These are phyloP conservation scores for Aureobasidium musti DNA, from an alignment of 2,329 filamentous ascomycete species.

Conservation along the genomic window DNA sequence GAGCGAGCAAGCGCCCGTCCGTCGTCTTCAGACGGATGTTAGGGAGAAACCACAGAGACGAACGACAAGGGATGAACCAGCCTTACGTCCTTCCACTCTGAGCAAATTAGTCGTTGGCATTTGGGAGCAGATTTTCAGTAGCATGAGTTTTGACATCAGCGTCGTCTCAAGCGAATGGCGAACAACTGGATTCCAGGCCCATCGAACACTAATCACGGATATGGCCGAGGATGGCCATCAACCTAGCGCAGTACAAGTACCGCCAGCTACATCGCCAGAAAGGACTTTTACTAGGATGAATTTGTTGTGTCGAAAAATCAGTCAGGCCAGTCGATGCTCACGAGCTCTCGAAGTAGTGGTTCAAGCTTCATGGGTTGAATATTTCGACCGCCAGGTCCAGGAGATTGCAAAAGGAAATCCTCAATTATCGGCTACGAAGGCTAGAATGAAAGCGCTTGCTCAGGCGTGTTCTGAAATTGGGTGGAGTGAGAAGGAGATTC, in stretches of 20 bases:
- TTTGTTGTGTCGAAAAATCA: constrained; percentile 49
- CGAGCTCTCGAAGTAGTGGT: constrained; percentile 62
- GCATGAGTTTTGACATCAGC: constrained; percentile 47
- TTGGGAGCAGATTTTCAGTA: constrained; percentile 53
- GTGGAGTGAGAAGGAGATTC: constrained; percentile 60
- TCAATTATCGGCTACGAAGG: constrained; percentile 50
- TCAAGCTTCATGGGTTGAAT: constrained; percentile 59
- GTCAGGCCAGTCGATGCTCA: constrained; percentile 55
- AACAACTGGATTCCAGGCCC: constrained; percentile 35
- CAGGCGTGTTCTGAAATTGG: constrained; percentile 58
- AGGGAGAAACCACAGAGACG: constrained; percentile 34
- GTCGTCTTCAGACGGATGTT: constrained; percentile 31
- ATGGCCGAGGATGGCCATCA: constrained; percentile 19
- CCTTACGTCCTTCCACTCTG: constrained; percentile 51
- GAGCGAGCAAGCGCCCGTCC: neutral
- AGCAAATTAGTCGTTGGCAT: constrained; percentile 55
- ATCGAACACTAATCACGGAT: constrained; percentile 34
- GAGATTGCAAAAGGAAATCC: constrained; percentile 46
- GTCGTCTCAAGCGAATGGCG: constrained; percentile 42
- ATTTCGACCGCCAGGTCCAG: constrained; percentile 56
- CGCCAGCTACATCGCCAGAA: constrained; percentile 23
- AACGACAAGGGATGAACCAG: constrained; percentile 35
- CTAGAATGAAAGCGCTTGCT: constrained; percentile 55
- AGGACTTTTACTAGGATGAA: constrained; percentile 48
- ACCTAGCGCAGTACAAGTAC: constrained; percentile 30